A percentile compares a stretch with the other conserved stretches of the same genome.
Evolutionary conservation across 2,329 filamentous ascomycete species (phyloP).

Genomic region (Colletotrichum liriopes): DNA sequence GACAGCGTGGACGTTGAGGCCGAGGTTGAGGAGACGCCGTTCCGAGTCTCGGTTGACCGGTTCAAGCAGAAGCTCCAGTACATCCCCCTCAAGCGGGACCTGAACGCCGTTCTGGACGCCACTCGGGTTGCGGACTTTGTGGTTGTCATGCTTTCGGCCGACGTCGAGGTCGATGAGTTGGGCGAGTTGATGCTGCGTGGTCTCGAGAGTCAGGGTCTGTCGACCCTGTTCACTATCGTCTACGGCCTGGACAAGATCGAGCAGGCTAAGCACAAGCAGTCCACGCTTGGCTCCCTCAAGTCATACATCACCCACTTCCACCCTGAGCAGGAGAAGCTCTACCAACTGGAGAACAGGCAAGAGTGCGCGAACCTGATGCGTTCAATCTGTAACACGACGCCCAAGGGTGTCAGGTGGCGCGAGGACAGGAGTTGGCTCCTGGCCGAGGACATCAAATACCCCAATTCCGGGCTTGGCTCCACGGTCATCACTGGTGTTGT

Average conservation of each 20-base stretch:
- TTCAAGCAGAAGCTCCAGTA: slow-evolving; percentile 98
- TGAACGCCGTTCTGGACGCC: slow-evolving; percentile 86
- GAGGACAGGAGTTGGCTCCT: slow-evolving; percentile 97
- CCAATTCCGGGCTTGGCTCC: slow-evolving; percentile 70
- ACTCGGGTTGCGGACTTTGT: slow-evolving; percentile 94
- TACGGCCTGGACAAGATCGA: slow-evolving; percentile 85
- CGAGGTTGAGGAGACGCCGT: slow-evolving; percentile 71
- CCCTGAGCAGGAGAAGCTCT: slow-evolving; percentile 90
- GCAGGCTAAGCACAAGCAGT: slow-evolving; percentile 82
- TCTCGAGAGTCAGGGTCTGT: slow-evolving; percentile 94
- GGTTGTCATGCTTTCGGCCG: slow-evolving; percentile 85
- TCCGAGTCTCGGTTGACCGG: slow-evolving; percentile 82
- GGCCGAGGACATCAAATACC: slow-evolving; percentile 85
- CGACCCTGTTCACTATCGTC: slow-evolving; percentile 89
- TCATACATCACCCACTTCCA: slow-evolving; percentile 97
- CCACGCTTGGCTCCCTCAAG: slow-evolving; percentile 86
- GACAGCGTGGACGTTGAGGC: slow-evolving; percentile 83
- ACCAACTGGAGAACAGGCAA: slow-evolving; percentile 88
- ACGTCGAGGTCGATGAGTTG: slow-evolving; percentile 85
- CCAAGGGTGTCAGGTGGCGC: slow-evolving; percentile 95
- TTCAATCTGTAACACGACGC: slow-evolving; percentile 90
- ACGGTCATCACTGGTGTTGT: slow-evolving; percentile 88
- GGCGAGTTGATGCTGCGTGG: slow-evolving; percentile 89
- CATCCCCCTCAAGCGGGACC: slow-evolving; percentile 79
- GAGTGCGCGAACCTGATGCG: slow-evolving; percentile 93